A percentile compares a stretch with the other conserved stretches of the same genome.
These are phyloP conservation scores for Eucalyptus shirleyi DNA, from an alignment of 345 rosid species.

Conservation along the genomic window DNA sequence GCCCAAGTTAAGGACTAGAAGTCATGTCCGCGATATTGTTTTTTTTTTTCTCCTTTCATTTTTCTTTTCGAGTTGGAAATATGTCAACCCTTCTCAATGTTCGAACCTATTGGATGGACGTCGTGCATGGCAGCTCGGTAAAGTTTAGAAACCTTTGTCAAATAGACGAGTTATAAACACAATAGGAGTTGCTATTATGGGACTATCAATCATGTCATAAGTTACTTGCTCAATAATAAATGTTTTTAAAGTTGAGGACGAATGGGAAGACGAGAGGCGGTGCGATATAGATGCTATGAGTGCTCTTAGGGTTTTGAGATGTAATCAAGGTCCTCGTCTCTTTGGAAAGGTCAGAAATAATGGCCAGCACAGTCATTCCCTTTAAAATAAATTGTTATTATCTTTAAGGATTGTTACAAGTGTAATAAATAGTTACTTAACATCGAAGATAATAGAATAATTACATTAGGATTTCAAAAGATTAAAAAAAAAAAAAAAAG, in stretches of 20 bases:
- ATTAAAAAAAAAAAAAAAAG: too few relatives aligned
- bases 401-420: too few relatives aligned
- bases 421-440: too few relatives aligned
- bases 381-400: too few relatives aligned
- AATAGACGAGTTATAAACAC: background rate
- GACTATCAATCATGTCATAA: background rate
- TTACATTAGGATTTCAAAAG: too few relatives aligned
- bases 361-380: too few relatives aligned
- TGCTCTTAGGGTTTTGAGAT: background rate
- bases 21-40: background rate
- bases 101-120: background rate
- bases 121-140: background rate
- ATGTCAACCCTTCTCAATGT: background rate
- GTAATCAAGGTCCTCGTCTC: background rate
- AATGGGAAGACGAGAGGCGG: background rate
- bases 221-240: background rate
- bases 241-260: background rate
- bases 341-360: too few relatives aligned
- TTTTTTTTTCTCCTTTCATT: too few relatives aligned
- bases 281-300: background rate
- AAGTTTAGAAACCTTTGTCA: background rate
- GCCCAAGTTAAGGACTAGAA: background rate
- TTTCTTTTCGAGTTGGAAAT: background rate
- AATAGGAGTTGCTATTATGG: rapidly evolving
- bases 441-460: too few relatives aligned